Conservation (phyloP, 306 rosid genomes). For the Cucumis cinereus region DNA sequence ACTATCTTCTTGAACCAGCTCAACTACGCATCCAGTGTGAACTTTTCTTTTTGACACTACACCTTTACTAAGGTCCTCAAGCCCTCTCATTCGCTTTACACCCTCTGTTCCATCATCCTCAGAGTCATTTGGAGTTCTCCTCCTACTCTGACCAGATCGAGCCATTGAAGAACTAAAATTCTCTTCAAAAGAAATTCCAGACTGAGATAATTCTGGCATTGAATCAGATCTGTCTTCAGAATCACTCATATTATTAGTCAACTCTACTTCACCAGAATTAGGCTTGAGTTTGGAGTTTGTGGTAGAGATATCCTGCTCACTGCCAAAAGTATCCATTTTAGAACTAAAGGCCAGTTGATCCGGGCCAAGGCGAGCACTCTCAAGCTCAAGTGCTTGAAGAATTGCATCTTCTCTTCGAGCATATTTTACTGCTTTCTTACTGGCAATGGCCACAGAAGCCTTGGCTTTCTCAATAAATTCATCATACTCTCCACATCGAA, state of each 20-base stretch:
- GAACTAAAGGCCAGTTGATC: conserved; percentile 30
- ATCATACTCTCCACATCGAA: conserved; percentile 92
- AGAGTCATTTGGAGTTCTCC: conserved; percentile 91
- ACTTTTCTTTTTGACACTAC: conserved; percentile 44
- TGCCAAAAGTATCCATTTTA: conserved; percentile 33
- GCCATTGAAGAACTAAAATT: conserved; percentile 51
- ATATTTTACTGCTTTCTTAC: conserved; percentile 81
- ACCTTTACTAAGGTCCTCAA: conserved; percentile 72
- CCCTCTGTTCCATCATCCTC: conserved; percentile 98
- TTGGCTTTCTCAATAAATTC: conserved; percentile 89
- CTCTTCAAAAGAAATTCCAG: conserved; percentile 87
- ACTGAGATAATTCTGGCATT: conserved; percentile 76
- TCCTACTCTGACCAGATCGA: conserved; percentile 48
- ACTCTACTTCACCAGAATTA: conserved; percentile 36
- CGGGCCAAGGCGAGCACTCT: conserved; percentile 50
- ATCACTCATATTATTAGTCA: conserved; percentile 36
- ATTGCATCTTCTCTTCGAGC: conserved; percentile 99
- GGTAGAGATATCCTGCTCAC: conserved; percentile 32
- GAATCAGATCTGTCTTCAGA: conserved; percentile 62
- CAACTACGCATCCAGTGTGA: conserved; percentile 36
- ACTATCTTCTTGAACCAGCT: conserved; percentile 43
- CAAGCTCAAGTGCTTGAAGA: conserved; percentile 94
- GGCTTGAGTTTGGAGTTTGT: conserved; percentile 39
- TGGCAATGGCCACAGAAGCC: conserved; percentile 60
- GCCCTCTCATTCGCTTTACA: conserved; percentile 89